Evolutionary conservation across 768 basidiomycete genomes (phyloP).

Genomic region (Stropharia rugosoannulata): DNA sequence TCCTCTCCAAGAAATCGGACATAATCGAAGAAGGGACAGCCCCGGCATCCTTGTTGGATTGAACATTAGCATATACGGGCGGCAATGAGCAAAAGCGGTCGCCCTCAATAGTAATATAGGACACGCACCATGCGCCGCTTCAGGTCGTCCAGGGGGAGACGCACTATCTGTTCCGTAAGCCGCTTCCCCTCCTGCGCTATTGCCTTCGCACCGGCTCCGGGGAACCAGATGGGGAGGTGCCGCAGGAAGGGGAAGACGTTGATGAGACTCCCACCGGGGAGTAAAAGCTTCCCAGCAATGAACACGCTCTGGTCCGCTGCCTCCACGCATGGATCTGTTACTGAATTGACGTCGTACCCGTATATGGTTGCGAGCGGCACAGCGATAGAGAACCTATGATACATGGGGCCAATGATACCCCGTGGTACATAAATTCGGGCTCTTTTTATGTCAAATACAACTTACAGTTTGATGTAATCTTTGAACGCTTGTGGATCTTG

Average conservation of each 20-base stretch:
- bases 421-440: not conserved
- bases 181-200: not conserved
- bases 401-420: not conserved
- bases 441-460: not conserved
- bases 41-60: not conserved
- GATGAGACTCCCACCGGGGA: slow-evolving; percentile 22
- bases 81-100: not conserved
- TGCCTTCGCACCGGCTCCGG: not conserved
- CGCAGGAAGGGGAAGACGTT: slow-evolving; percentile 31
- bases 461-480: slow-evolving; percentile 2
- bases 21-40: not conserved
- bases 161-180: not conserved
- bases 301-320: slow-evolving; percentile 18
- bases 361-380: slow-evolving; percentile 24
- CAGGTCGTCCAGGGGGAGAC: not conserved
- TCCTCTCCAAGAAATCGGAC: slow-evolving; percentile 1
- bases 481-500: not conserved
- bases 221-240: slow-evolving; percentile 34
- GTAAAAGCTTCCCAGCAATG: slow-evolving; percentile 10
- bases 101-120: not conserved
- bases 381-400: slow-evolving; percentile 12
- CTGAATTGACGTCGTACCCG: slow-evolving; percentile 23
- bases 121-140: not conserved
- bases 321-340: slow-evolving; percentile 22
- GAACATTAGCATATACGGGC: not conserved